Evolutionary conservation across 176 grass and related monocot species (phyloP).

Genomic region (Zoysia pacifica): DNA sequence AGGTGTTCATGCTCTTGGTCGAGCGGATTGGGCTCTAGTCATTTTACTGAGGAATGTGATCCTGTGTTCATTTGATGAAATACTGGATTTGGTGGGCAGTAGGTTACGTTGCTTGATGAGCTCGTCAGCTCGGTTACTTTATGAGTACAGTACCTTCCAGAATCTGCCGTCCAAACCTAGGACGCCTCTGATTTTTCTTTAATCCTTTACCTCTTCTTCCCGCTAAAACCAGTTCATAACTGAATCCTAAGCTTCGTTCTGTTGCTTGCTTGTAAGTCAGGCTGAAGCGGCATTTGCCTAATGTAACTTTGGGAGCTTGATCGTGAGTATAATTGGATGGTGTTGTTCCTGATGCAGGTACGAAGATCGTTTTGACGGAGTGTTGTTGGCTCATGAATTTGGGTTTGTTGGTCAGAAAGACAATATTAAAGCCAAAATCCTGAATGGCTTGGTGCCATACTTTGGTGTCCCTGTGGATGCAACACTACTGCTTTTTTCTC

Average conservation of each 20-base stretch:
- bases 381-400: constrained; percentile 60
- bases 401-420: constrained; percentile 21
- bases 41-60: neutral
- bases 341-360: constrained; percentile 46
- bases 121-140: neutral
- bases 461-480: constrained; percentile 57
- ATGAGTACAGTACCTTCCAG: no score
- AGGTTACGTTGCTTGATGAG: neutral
- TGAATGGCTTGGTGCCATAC: constrained; percentile 72
- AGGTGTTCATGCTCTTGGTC: neutral
- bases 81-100: neutral
- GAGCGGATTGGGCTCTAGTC: neutral
- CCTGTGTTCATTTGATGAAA: no score
- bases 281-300: neutral
- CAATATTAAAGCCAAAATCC: constrained; percentile 56
- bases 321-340: neutral
- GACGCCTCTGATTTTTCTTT: neutral
- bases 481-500: constrained; percentile 72
- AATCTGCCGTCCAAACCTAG: no score
- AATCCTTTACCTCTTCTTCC: neutral
- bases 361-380: constrained; percentile 76
- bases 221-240: neutral
- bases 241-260: neutral
- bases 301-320: neutral
- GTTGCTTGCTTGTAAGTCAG: neutral